Evolutionary conservation across 768 basidiomycete species (phyloP).

Genomic region (Kwoniella dejecticola): DNA sequence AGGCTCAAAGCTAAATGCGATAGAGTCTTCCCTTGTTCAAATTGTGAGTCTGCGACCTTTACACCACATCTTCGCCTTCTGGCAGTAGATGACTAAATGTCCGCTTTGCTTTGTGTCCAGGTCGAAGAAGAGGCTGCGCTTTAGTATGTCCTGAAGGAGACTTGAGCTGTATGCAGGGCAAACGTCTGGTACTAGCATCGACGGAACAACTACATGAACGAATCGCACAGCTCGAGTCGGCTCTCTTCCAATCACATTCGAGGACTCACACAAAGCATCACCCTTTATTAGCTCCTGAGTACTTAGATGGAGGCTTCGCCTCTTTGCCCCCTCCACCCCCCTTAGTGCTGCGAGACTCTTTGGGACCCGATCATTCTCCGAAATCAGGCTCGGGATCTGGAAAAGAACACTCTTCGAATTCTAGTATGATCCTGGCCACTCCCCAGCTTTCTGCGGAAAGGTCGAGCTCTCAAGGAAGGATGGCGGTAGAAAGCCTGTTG

Average conservation of each 20-base stretch:
- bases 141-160: slow-evolving; percentile 49
- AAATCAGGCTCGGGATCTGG: slow-evolving; percentile 21
- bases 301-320: slow-evolving; percentile 41
- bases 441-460: slow-evolving; percentile 14
- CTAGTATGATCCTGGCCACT: slow-evolving; percentile 27
- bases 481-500: slow-evolving; percentile 44
- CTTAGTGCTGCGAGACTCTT: background rate
- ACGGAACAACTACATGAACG: slow-evolving; percentile 49
- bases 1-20: slow-evolving; percentile 50
- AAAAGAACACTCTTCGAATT: slow-evolving; percentile 13
- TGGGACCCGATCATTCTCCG: slow-evolving; percentile 10
- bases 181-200: slow-evolving; percentile 47
- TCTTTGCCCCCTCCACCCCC: slow-evolving; percentile 19
- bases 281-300: slow-evolving; percentile 40
- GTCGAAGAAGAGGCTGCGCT: slow-evolving; percentile 47
- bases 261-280: slow-evolving; percentile 18
- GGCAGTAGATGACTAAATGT: background rate
- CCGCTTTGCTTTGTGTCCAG: slow-evolving; percentile 5
- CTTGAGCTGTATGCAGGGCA: slow-evolving; percentile 51
- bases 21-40: slow-evolving; percentile 48
- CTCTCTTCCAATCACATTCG: slow-evolving; percentile 37
- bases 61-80: background rate
- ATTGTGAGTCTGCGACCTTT: slow-evolving; percentile 34
- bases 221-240: slow-evolving; percentile 47
- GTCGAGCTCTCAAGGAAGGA: slow-evolving; percentile 30